Evolutionary conservation across 176 grass and related monocot species (phyloP).

Genomic region (Rhynchospora tenuis): DNA sequence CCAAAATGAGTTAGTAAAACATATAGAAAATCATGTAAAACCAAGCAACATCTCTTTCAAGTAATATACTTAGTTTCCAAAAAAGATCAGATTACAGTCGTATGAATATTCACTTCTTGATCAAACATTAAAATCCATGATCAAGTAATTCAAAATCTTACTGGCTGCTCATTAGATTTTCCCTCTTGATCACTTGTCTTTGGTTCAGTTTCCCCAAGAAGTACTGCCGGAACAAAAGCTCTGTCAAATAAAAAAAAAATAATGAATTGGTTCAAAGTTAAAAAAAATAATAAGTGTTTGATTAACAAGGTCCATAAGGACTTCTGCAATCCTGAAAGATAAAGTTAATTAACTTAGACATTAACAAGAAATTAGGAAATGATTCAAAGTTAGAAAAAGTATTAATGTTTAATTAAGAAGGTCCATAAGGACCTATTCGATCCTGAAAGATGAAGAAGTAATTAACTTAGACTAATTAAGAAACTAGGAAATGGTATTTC

Average conservation of each 20-base stretch:
- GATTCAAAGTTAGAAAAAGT: too few relatives aligned
- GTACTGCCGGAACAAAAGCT: constrained; percentile 95
- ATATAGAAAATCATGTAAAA: neutral
- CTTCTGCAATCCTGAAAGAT: too few relatives aligned
- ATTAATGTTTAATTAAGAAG: too few relatives aligned
- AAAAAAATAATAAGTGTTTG: neutral
- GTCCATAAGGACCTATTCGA: too few relatives aligned
- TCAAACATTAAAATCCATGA: constrained; percentile 22
- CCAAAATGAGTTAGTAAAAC: neutral
- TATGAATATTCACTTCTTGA: constrained; percentile 1
- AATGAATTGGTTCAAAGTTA: neutral
- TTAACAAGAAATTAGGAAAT: too few relatives aligned
- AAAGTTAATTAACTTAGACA: too few relatives aligned
- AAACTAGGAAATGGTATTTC: too few relatives aligned
- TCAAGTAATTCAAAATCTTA: constrained; percentile 49
- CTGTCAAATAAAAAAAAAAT: constrained; percentile 40
- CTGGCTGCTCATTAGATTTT: constrained; percentile 73
- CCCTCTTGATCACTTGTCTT: constrained; percentile 68
- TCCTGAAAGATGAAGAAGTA: too few relatives aligned
- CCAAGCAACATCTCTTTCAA: neutral
- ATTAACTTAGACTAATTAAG: too few relatives aligned
- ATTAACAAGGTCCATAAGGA: neutral
- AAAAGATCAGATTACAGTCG: neutral
- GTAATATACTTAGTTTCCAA: neutral
- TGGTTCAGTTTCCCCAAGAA: constrained; percentile 84